Base-by-base conservation (phyloP, 495 filamentous ascomycete genomes). In the Neurospora tetrasperma region DNA sequence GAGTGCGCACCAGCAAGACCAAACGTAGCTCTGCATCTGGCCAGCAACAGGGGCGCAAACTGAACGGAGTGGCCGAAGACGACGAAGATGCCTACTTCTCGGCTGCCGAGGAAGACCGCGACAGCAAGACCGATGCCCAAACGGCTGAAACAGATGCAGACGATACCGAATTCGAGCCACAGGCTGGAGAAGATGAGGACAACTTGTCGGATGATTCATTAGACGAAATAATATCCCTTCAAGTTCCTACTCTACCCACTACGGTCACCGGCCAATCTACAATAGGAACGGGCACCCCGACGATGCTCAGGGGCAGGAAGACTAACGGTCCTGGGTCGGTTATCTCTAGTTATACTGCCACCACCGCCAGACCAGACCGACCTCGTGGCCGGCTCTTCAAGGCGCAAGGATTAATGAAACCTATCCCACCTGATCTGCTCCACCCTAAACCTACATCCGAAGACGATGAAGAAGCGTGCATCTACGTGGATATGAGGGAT, bases 401-500 rank as follows among this genome's bases (percentile, higher is more conserved):
- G 77, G 87, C 92, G 0, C 90, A 96, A 73, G 91, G 91, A 0
- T 84, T 99, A 23, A 83, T 93, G 44, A 85, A 86, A 59, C 84
- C 87, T 27, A 89, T 99, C 20, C 88, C 94, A 0, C 87, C 92
- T 68, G 92, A 94, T 48, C 82, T 96, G 5, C 82, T 99, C 7
- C 91, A 97, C 76, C 96, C 96, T 1, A 92, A 90, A 71, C 95
- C 96, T 7, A 82, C 85, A 4, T 73, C 81, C 31, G 88, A 88
- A 27, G 94, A 97, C 70, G 96, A 98, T 75, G 89, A 93, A 70
- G 96, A 98, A 78, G 90, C 91, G 4, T 88, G 95, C 48, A 84
- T 98, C 20, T 98, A 94, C 80, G 93, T 98, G 9, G 93, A 96
- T 74, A 90, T 94, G 40, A 91, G 87, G 73, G 90, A 93, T 20